Evolutionary conservation across 371 early-diverging fungal species (phyloP), one percentile per base, ranked within the genome.

Genomic region (Lichtheimia hyalospora): DNA sequence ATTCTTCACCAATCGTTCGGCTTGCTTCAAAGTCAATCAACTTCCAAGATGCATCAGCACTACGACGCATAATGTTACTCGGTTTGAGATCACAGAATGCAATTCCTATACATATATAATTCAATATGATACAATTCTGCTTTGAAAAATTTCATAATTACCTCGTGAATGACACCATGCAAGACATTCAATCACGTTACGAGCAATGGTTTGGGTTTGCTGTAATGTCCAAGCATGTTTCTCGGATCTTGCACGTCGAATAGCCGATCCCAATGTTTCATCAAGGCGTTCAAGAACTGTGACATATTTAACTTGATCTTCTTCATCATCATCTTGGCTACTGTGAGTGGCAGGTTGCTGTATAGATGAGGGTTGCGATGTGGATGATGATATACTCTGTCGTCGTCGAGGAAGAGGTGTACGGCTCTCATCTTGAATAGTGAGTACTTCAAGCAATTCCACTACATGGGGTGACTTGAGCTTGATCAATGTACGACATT

Each of bases 21-120:
- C 78, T 75, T 41, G 71, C 78, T 59, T 78, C 78, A 60, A 78
- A 74, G 49, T 78, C 78, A 54, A 78, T 78, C 16, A 78, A 43
- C 25, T 78, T 78, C 75, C 78, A 78, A 5, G 61, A 57, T 3
- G 53, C 54, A 14, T 54, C 50, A 16, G 41, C 46, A 23, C 60
- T 48, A 18, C 66, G 68, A n/a, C 24, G 39, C 72, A 78, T 75
- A 27, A 78, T 68, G n/a, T 78, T 78, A 28, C 75, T 78, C 1
- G 78, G 78, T 21, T 68, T 68, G 13, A 68, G 56, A 42, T 68
- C 69, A 49, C 69, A 68, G 43, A 68, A 68, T 0, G 69, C 77
- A 49, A 76, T 67, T 24, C 56, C 68, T 67, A 49, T 34, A 28
- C 20, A 34, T 14, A 4, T 3, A 48, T 34, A 1, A 46, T 46